Evolutionary conservation across 176 grass and related monocot genomes (phyloP), one percentile per base, ranked within the genome.

Genomic region (Elaeis guineensis): DNA sequence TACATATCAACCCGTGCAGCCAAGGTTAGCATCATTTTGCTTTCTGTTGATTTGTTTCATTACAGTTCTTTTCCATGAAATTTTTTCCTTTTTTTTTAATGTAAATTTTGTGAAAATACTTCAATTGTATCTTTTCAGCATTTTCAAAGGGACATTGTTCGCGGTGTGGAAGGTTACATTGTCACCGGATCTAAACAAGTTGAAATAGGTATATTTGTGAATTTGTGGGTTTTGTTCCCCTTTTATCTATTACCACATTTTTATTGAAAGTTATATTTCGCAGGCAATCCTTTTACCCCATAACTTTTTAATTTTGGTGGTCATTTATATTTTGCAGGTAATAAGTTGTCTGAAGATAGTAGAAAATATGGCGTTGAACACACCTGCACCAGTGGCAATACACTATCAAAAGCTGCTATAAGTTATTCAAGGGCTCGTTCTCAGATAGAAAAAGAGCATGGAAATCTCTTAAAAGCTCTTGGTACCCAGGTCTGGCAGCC

Each of bases 101-200:
- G 35, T 44, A 12, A 44, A 44, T 14, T 44, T 44, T 44, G 2
- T 44, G 35, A 44, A 44, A 44, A 44, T 44, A 12, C 35, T 44
- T 12, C 35, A 44, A 44, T 44, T 2, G 11, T 14, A 14, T 44
- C 35, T 44, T 70, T 72, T 62, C 79, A 97, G 92, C 87, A 88
- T 91, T 97, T 91, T 64, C 92, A 97, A 97, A 90, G 87, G 67
- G 92, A 97, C 67, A 73, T 97, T 64, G 92, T 97, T 55, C 84
- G 87, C 32, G 83, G 87, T 30, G 81, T 97, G 61, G 92, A 97
- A 61, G 92, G 87, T 17, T 97, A 85, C 69, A 97, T 97, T 67
- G 78, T 97, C 49, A 88, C 87, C 25, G 87, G 87, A 57, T 97
- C 84, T 57, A 97, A 91, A 70, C 87, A 91, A 91, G 76, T 97